phyloP scores from a whole-genome alignment of 495 filamentous ascomycete species.

The Arthonia radiata region DNA sequence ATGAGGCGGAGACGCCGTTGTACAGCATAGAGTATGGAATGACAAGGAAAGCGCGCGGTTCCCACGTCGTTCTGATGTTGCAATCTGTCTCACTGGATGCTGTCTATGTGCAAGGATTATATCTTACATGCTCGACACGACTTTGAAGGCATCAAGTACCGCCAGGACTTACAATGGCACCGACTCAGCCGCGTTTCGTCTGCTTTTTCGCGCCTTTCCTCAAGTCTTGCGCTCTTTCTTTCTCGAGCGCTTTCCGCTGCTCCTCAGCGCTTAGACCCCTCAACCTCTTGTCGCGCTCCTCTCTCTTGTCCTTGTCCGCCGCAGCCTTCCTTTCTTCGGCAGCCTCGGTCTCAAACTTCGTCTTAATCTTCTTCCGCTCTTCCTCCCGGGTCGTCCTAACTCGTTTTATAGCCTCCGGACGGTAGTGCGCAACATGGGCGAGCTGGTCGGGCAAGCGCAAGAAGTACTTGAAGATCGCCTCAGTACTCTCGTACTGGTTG shows the following conservation, averaged over 20 bases:
- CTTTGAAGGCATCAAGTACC: too few relatives aligned
- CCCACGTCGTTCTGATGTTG: too few relatives aligned
- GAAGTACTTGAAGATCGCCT: conserved; percentile 63
- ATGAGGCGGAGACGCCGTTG: too few relatives aligned
- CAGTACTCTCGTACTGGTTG: conserved; percentile 30
- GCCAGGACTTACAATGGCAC: too few relatives aligned
- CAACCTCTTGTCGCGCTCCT: conserved; percentile 67
- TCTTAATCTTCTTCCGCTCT: conserved; percentile 53
- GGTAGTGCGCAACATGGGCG: conserved; percentile 54
- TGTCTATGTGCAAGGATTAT: too few relatives aligned
- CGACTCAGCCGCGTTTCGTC: too few relatives aligned
- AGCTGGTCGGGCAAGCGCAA: conserved; percentile 63
- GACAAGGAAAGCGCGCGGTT: too few relatives aligned
- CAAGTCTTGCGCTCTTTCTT: conserved; percentile 62
- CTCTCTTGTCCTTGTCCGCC: conserved; percentile 69
- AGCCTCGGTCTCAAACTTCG: conserved; percentile 72
- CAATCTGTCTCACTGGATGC: too few relatives aligned
- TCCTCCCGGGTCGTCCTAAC: conserved; percentile 59
- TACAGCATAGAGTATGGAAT: too few relatives aligned
- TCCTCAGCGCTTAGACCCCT: conserved; percentile 72
- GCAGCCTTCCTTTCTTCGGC: conserved; percentile 62
- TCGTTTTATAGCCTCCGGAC: conserved; percentile 70
- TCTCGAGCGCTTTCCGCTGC: conserved; percentile 76
- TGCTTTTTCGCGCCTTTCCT: conserved; percentile 26
- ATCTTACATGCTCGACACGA: too few relatives aligned